Evolutionary conservation across 345 rosid species (phyloP).

Genomic region (Eucalyptus pauciflora): DNA sequence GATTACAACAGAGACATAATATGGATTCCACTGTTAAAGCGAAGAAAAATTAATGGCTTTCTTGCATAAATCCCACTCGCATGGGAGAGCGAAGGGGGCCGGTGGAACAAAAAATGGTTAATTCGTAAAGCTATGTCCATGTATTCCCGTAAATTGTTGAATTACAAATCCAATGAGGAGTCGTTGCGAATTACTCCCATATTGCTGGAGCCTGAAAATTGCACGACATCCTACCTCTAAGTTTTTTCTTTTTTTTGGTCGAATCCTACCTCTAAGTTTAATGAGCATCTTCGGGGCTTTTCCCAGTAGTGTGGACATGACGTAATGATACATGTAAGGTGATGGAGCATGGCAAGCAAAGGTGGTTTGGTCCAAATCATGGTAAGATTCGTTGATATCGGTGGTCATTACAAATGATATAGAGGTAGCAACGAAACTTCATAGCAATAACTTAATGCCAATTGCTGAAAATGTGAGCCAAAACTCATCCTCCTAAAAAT

Average conservation of each 20-base stretch:
- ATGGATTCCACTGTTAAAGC: background rate
- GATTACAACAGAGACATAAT: background rate
- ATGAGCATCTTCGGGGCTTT: background rate
- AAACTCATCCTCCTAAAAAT: background rate
- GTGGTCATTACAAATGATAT: background rate
- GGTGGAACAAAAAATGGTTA: background rate
- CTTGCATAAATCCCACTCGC: background rate
- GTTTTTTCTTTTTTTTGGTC: too few species aligned
- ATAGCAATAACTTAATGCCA: background rate
- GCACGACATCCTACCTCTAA: background rate
- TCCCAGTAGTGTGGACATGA: background rate
- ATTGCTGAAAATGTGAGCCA: background rate
- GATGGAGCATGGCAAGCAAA: background rate
- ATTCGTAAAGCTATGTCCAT: background rate
- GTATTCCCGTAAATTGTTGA: background rate
- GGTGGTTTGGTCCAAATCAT: background rate
- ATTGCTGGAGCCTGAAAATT: background rate
- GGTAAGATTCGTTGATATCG: background rate
- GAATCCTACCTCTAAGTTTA: background rate
- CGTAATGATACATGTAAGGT: background rate
- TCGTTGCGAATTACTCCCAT: background rate
- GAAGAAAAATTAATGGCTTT: background rate
- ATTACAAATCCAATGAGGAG: background rate
- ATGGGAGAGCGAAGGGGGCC: background rate
- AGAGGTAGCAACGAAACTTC: background rate